Conservation (phyloP, 2,329 filamentous ascomycete species). For the Colletotrichum zoysiae region DNA sequence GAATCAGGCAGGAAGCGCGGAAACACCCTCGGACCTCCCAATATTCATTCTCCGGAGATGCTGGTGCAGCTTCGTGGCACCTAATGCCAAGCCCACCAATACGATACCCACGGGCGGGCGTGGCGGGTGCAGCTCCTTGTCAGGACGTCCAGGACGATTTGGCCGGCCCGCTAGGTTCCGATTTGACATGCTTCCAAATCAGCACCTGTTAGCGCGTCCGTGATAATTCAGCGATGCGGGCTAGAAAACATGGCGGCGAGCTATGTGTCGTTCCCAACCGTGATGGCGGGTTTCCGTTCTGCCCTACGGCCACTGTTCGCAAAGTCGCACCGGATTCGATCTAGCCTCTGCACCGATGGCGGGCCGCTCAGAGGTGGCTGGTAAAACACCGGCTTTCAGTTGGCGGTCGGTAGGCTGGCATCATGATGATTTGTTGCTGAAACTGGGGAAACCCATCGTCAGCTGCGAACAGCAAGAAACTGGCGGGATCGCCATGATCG, state of each 20-base stretch:
- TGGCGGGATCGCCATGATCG: not conserved
- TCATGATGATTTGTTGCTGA: not conserved
- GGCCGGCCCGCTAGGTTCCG: not conserved
- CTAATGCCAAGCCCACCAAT: not conserved
- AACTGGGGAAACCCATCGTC: not conserved
- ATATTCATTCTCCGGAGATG: not conserved
- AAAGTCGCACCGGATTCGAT: conserved; percentile 10
- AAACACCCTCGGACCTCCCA: not conserved
- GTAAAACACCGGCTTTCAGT: not conserved
- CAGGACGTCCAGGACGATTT: not conserved
- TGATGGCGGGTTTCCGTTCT: conserved; percentile 27
- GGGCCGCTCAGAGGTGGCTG: conserved; percentile 1
- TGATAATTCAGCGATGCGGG: conserved; percentile 5
- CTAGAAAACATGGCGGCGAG: conserved; percentile 5
- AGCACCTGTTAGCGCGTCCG: not conserved
- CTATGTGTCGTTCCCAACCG: conserved; percentile 8
- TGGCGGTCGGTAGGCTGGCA: not conserved
- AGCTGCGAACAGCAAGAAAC: not conserved
- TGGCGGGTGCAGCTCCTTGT: not conserved
- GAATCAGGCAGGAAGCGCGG: not conserved
- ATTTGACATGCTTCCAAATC: conserved; percentile 14
- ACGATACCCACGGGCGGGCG: no score
- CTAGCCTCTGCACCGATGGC: conserved; percentile 9
- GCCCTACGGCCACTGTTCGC: conserved; percentile 21
- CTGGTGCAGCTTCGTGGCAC: not conserved